Base-by-base conservation (phyloP, 139 green algal species). In the Coccomyxa sp. region DNA sequence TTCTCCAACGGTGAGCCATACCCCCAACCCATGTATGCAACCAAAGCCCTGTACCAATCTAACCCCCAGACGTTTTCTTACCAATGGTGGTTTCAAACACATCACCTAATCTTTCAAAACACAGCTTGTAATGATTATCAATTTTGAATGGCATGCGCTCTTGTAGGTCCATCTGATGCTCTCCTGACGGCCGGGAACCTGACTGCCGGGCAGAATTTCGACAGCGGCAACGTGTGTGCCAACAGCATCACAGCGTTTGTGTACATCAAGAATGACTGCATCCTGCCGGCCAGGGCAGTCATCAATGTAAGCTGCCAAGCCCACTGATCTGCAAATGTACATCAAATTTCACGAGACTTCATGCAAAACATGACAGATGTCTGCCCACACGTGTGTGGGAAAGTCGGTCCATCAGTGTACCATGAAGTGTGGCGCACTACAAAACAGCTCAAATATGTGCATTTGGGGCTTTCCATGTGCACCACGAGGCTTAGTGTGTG, bases 201-300 rank as follows among this genome's bases (percentile, higher is more conserved):
- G 13, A 81, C 51, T 13, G 16, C 13, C 38, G 71, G 71, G 31
- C 76, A 80, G 28, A 45, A 18, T n/a, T 84, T 81, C 58, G 81
- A 84, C 74, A 66, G 0, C 14, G 81, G 74, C 15, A 79, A 84
- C 32, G 81, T 81, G 14, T 84, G 81, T 28, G 81, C 81, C 18
- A n/a, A 51, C 28, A 16, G 67, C 67, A 10, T 18, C 38, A 57
- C 30, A 10, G 67, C 32, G 21, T 84, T 71, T 67, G 60, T 84
- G 0, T 84, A 79, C 59, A 66, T 79, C 27, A 67, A 84, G 81
- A 84, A 79, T 23, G 38, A 18, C 1, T 84, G 81, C 81, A 23
- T 18, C 11, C 67, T 13, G 23, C 18, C 79, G 7, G 75, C 63
- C 16, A 25, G 13, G 31, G 71, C 30, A 30, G 14, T n/a, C n/a